Percentiles rank a stretch among this genome's conserved stretches.
Evolutionary conservation across 148 eudicot species (phyloP).

Genomic region (Rhododendron henanense): DNA sequence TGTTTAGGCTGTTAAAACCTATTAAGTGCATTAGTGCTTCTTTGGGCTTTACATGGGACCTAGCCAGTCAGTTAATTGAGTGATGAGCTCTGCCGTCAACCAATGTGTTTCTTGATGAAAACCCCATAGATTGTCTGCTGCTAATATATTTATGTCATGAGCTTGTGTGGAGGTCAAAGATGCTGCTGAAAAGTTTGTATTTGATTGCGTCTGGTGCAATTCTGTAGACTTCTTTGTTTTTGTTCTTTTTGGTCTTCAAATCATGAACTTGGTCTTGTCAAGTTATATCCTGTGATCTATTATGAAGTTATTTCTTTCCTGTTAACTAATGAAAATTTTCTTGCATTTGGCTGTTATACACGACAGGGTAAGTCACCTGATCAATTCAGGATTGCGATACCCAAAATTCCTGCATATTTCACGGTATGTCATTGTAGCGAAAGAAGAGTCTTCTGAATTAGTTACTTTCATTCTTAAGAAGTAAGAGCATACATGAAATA

Average conservation of each 20-base stretch:
- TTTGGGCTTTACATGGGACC: not conserved
- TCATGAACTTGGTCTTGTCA: slow-evolving; percentile 3
- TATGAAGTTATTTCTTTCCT: not conserved
- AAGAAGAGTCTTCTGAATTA: not conserved
- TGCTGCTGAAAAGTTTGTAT: not conserved
- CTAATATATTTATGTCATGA: not conserved
- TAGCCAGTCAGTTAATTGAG: not conserved
- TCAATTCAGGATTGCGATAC: slow-evolving; percentile 89
- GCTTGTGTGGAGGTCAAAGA: not conserved
- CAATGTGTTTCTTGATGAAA: too few species aligned
- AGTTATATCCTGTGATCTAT: not conserved
- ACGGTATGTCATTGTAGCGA: slow-evolving; percentile 46
- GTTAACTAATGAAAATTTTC: not conserved
- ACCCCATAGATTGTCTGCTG: not conserved
- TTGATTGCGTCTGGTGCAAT: not conserved
- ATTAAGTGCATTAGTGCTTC: not conserved
- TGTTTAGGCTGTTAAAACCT: not conserved
- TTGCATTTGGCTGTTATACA: slow-evolving; percentile 3
- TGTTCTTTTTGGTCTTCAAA: not conserved
- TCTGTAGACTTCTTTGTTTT: not conserved
- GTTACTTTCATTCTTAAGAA: not conserved
- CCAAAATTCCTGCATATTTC: slow-evolving; percentile 94
- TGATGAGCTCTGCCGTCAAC: not conserved
- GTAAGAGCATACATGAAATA: not conserved
- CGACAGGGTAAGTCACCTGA: slow-evolving; percentile 62